Base-by-base conservation (phyloP, 768 basidiomycete genomes). In the Collybia sordida region DNA sequence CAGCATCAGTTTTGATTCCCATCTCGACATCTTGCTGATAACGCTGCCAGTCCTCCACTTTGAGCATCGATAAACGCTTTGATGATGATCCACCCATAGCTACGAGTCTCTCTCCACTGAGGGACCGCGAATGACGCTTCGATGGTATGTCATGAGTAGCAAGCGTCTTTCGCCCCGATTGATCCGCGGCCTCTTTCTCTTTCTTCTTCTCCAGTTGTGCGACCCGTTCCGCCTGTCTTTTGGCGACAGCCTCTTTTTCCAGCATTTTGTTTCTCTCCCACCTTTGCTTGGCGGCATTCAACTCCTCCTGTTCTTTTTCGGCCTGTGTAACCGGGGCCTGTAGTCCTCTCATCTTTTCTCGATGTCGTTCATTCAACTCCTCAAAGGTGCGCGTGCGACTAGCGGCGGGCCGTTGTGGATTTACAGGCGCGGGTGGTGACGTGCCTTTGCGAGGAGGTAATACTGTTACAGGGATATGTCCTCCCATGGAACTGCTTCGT, bases 31-130 rank as follows among this genome's bases (percentile, higher is more conserved):
- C 78, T 45, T 81, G 73, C 62, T 91, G 90, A 58, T 83, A 78
- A 55, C 80, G 79, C 66, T 89, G 85, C 90, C 90, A 92, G 62
- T 90, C 90, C 64, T 90, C 87, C 35, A 92, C 90, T 63, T 90
- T 90, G 73, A 91, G 66, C 62, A 78, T 82, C 36, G 88, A 90
- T 65, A 85, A 64, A 41, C 87, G 81, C 58, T 80, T 82, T 38
- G 85, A 82, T 28, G 80, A 72, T 23, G 71, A 61, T 14, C 67
- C 70, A 19, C 58, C 64, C 22, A 65, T 60, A 38, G 76, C 81
- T 11, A 7, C 31, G 12, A 90, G 72, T 64, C 77, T 79, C 61
- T 85, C 81, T 8, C 79, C 83, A 58, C 85, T 90, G 64, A 81
- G 59, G 43, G 81, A 78, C 17, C 84, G 80, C 22, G 74, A 71